Base-by-base conservation (phyloP, 768 basidiomycete species). In the Podaxis sp. region DNA sequence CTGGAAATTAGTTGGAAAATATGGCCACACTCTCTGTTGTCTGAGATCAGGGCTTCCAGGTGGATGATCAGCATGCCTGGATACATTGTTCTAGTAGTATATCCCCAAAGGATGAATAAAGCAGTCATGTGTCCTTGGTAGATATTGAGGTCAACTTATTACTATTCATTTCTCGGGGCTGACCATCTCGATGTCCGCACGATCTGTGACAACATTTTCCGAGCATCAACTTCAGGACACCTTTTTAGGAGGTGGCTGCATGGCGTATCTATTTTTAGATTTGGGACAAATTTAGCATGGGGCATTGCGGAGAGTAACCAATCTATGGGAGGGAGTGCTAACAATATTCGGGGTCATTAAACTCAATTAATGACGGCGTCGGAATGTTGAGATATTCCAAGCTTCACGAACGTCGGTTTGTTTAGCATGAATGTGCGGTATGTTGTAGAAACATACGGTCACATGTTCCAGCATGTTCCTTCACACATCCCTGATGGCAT, bases 1-100 rank as follows among this genome's bases (percentile, higher is more conserved):
- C 56, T 44, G 56, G 56, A 57, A 26, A 44, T 57, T 57, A 17
- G 28, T 46, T 57, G 56, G 56, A 57, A 46, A 46, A 57, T 38
- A 41, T 13, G 2, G 20, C 20, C 44, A 17, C 6, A 46, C n/a
- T n/a, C 33, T 33, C 33, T 10, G 8, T 33, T 8, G 8, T 33
- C 8, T 0, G n/a, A 13, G 15, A 44, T 20, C 41, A 20, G 41
- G n/a, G 17, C n/a, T 20, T 15, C n/a, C 7, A 7, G 8, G 15
- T 13, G n/a, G 15, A 44, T 8, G 41, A 13, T 44, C 41, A n/a
- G 41, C 13, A 17, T 0, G 41, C 41, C 15, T 17, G 33, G 10
- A 33, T 33, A 2, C 8, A 33, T 33, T 8, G 8, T 8, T 10
- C 8, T 10, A 50, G 22, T 1, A 22, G 12, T 50, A 10, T 22